Base-by-base conservation (phyloP, 257 asterid genomes). In the Cynanchum wilfordii region DNA sequence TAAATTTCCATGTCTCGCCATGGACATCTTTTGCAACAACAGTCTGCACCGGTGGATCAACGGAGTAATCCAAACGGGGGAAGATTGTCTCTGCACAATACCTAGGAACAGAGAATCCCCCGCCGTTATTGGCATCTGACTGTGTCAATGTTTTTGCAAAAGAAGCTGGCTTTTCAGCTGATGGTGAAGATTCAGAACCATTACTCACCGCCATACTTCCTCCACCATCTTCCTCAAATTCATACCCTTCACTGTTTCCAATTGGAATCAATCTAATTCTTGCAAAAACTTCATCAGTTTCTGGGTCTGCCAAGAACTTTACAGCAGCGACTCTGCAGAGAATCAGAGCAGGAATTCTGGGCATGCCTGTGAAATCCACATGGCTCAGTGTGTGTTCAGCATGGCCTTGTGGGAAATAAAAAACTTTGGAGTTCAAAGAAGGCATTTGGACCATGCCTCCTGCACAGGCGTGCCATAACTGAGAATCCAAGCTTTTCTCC, bases 381-480 rank as follows among this genome's bases (percentile, higher is more conserved):
- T 54, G 54, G 16, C 63, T 55, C 36, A 84, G 84, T 0, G 95
- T 75, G 45, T 89, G 95, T 76, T 89, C 95, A 2, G 89, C 89
- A 45, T 89, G 95, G 4, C 95, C 95, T 77, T 89, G 95, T 0
- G 92, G 89, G 65, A 88, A 88, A 76, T 86, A 88, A 73, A 74
- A 83, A 19, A 88, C 85, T 58, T 75, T 83, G 10, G 89, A 80
- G 85, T 87, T 84, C 71, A 81, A 82, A 20, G 55, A 12, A 63
- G 91, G 95, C 83, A 85, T 80, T 58, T 87, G 87, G 25, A 88
- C 92, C 91, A 85, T 89, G 10, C 84, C 85, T 24, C 95, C 95
- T 0, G 95, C 95, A 68, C 92, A 89, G 9, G 92, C 95, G 49
- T 89, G 92, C 95, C 95, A 89, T 47, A 89, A 77, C 86, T 89